These are phyloP conservation scores for Talaromyces amestolkiae DNA, from an alignment of 2,329 filamentous ascomycete species.

Conservation along the genomic window DNA sequence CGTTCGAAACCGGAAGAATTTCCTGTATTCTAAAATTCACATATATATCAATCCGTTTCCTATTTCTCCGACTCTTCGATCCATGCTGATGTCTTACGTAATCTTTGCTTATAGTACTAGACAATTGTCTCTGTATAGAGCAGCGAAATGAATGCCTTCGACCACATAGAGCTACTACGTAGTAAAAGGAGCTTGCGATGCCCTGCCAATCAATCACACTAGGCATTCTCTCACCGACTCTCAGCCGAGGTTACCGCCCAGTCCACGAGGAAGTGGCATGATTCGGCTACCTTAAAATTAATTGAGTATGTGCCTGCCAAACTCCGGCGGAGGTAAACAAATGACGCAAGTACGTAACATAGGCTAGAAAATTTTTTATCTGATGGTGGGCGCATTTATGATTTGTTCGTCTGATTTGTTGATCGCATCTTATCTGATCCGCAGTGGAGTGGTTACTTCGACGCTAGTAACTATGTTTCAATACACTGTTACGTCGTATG, in stretches of 20 bases:
- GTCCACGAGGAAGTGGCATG: not conserved
- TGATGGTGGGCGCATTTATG: conserved; percentile 14
- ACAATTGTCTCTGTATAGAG: too few species aligned
- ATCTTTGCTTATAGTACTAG: too few species aligned
- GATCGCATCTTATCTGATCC: conserved; percentile 19
- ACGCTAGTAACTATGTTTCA: not conserved
- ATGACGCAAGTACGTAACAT: not conserved
- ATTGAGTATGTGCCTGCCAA: not conserved
- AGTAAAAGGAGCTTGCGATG: not conserved
- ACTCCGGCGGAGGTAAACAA: not conserved
- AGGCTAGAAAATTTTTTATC: conserved; percentile 13
- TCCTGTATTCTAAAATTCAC: too few species aligned
- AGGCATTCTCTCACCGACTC: not conserved
- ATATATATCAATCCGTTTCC: too few species aligned
- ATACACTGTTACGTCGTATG: not conserved
- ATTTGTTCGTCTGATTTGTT: conserved; percentile 9
- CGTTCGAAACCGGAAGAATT: too few species aligned
- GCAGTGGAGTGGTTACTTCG: not conserved
- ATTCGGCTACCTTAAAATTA: not conserved
- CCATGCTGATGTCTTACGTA: too few species aligned
- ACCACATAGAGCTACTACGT: not conserved
- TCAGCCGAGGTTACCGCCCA: not conserved
- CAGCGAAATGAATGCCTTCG: not conserved
- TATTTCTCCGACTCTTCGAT: too few species aligned
- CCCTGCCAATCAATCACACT: not conserved